Evolutionary conservation across 2,329 filamentous ascomycete genomes (phyloP).

Genomic region (Escovopsis sp.): DNA sequence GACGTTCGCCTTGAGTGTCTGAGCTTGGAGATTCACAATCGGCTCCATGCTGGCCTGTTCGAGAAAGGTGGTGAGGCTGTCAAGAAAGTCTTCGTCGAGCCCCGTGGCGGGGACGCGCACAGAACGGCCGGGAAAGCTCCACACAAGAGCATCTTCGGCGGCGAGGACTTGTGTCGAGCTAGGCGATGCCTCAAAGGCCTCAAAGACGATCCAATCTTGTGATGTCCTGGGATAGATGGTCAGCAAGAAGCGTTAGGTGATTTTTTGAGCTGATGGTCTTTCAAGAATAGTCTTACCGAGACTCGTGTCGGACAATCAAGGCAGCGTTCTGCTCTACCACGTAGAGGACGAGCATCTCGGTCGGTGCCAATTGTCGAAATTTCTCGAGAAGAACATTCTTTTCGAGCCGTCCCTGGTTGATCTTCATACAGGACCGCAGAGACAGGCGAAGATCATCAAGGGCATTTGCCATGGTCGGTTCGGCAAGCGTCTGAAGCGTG

Average conservation of each 20-base stretch:
- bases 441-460: constrained; percentile 1
- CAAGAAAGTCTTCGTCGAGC: constrained; percentile 26
- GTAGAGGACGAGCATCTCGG: constrained; percentile 5
- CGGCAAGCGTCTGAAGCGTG: not conserved
- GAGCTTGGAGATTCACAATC: constrained; percentile 36
- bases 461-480: not conserved
- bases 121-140: constrained; percentile 44
- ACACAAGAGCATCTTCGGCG: constrained; percentile 32
- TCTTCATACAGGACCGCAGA: not conserved
- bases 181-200: constrained; percentile 46
- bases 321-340: constrained; percentile 17
- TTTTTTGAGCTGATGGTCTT: too few relatives aligned
- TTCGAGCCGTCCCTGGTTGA: constrained; percentile 1
- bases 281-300: constrained; percentile 7
- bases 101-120: constrained; percentile 25
- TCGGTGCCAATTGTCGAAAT: not conserved
- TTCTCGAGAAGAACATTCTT: not conserved
- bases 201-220: constrained; percentile 20
- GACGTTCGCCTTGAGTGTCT: constrained; percentile 33
- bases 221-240: too few relatives aligned
- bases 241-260: too few relatives aligned
- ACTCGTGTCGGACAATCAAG: constrained; percentile 14
- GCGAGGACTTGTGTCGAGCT: constrained; percentile 39
- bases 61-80: constrained; percentile 34
- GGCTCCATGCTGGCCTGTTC: constrained; percentile 38